These are phyloP conservation scores for Phaeoacremonium minimum DNA, from an alignment of 2,329 filamentous ascomycete genomes.

Conservation along the genomic window DNA sequence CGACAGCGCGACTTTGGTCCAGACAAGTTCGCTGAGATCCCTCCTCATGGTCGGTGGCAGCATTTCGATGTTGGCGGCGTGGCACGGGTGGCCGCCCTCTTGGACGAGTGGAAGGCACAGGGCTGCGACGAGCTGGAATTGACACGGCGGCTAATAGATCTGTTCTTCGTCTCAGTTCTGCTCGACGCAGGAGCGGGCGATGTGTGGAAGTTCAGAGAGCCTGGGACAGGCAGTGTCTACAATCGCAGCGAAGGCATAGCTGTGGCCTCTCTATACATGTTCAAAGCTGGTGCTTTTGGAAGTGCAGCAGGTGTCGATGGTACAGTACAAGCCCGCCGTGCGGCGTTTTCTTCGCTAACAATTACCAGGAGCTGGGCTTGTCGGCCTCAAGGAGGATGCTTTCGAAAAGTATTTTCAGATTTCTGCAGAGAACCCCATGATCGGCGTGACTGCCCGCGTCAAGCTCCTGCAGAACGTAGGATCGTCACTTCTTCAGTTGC, in stretches of 20 bases:
- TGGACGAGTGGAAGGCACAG: constrained; percentile 37
- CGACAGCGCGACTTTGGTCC: constrained; percentile 45
- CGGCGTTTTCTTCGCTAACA: constrained; percentile 39
- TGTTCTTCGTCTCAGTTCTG: constrained; percentile 58
- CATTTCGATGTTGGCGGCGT: constrained; percentile 56
- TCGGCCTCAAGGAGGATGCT: constrained; percentile 21
- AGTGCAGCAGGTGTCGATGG: constrained; percentile 26
- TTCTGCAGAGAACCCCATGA: constrained; percentile 34
- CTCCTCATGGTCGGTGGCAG: constrained; percentile 57
- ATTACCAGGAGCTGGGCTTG: constrained; percentile 30
- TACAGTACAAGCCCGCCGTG: too few relatives aligned
- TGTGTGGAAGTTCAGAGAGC: constrained; percentile 40
- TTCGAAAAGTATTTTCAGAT: constrained; percentile 39
- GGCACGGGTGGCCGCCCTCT: constrained; percentile 39
- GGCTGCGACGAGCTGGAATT: constrained; percentile 37
- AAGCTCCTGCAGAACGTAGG: constrained; percentile 36
- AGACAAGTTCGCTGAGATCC: constrained; percentile 39
- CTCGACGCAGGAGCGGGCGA: constrained; percentile 52
- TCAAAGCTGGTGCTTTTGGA: constrained; percentile 32
- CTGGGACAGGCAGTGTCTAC: constrained; percentile 24
- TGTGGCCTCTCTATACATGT: constrained; percentile 46
- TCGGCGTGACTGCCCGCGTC: constrained; percentile 37
- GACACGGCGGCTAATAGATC: constrained; percentile 51
- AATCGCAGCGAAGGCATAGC: constrained; percentile 46
- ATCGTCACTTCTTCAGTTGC: constrained; percentile 27